phyloP scores from a whole-genome alignment of 768 basidiomycete species.

The Macrolepiota albuminosa region DNA sequence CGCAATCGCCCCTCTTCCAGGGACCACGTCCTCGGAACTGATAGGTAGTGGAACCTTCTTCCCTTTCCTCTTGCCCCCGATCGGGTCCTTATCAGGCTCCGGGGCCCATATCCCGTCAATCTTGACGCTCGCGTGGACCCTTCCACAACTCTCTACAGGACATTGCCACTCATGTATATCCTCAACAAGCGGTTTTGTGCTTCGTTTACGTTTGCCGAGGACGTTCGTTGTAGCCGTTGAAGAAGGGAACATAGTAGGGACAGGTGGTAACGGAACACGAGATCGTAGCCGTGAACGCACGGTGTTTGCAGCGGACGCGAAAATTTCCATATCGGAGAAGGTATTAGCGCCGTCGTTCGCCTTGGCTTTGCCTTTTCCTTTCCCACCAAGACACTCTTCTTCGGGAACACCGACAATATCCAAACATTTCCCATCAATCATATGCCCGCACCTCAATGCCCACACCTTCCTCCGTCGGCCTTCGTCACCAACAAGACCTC shows the following conservation, averaged over 20 bases:
- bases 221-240: not conserved
- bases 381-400: not conserved
- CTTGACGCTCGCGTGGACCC: slow-evolving; percentile 51
- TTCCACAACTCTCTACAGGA: slow-evolving; percentile 55
- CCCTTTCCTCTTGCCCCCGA: slow-evolving; percentile 10
- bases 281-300: slow-evolving; percentile 60
- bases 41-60: slow-evolving; percentile 1
- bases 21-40: slow-evolving; percentile 2
- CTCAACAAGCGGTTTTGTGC: slow-evolving; percentile 35
- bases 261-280: slow-evolving; percentile 20
- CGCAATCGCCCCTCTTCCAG: slow-evolving; percentile 36
- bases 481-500: slow-evolving; percentile 42
- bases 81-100: slow-evolving; percentile 26
- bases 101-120: slow-evolving; percentile 57
- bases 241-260: not conserved
- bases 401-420: slow-evolving; percentile 40
- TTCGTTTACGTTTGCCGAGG: slow-evolving; percentile 18
- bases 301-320: slow-evolving; percentile 23
- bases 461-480: slow-evolving; percentile 49
- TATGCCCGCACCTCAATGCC: slow-evolving; percentile 72
- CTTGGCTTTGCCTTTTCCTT: slow-evolving; percentile 3
- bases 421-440: slow-evolving; percentile 75
- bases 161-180: slow-evolving; percentile 58
- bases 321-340: not conserved
- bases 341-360: not conserved